Percentiles rank a stretch among this genome's conserved stretches.
Conservation (phyloP, 306 rosid genomes). For the Crotalaria pallida region DNA sequence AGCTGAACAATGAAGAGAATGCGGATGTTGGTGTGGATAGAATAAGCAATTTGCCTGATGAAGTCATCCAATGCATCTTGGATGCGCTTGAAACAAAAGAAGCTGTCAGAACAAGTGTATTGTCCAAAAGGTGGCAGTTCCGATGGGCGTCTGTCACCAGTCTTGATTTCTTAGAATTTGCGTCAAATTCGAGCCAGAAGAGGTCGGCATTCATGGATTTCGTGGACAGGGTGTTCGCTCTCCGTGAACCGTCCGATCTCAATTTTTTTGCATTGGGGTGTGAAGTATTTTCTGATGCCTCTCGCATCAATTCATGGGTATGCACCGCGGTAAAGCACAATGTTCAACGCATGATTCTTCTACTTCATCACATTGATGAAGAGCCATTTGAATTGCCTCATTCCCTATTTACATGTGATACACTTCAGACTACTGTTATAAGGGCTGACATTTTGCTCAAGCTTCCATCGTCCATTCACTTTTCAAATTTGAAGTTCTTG, state of each 20-base stretch:
- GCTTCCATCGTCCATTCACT: conserved; percentile 6
- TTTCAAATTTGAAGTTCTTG: conserved; percentile 10
- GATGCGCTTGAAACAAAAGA: conserved; percentile 6
- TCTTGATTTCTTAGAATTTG: background rate
- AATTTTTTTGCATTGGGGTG: background rate
- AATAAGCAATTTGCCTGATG: conserved; percentile 8
- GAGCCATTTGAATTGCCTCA: background rate
- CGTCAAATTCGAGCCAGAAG: background rate
- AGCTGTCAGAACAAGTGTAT: conserved; percentile 18
- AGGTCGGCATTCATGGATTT: conserved; percentile 11
- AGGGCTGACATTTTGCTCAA: background rate
- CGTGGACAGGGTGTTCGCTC: background rate
- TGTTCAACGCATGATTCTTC: too few relatives aligned
- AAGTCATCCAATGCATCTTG: background rate
- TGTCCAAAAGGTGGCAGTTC: conserved; percentile 20
- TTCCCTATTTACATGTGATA: background rate
- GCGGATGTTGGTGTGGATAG: background rate
- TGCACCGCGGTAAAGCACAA: background rate
- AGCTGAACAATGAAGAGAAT: background rate
- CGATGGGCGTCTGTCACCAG: conserved; percentile 8
- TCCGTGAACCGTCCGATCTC: background rate
- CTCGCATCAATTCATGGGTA: conserved; percentile 2
- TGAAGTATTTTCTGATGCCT: background rate
- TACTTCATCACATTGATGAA: background rate
- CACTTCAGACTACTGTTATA: background rate